Evolutionary conservation across 2,329 filamentous ascomycete genomes (phyloP), one percentile per base, ranked within the genome.

Genomic region (Sporothrix inflata): DNA sequence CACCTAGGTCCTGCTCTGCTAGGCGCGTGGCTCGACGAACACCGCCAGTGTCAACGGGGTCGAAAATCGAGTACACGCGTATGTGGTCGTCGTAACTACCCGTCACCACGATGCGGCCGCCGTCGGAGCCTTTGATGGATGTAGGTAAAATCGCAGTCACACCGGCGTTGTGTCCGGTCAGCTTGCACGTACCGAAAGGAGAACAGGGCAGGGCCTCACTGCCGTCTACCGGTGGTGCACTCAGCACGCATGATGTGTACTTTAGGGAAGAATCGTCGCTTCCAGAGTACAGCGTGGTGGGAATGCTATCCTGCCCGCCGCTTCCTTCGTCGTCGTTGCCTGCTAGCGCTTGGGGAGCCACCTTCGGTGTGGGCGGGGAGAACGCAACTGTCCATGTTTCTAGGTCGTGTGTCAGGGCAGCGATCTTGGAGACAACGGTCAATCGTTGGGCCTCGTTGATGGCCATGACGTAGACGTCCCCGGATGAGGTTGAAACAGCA

Each of bases 51-150:
- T 77, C 75, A 53, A 82, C 76, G 2, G 82, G 79, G 12, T 84
- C 81, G 34, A 82, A 79, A 12, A 89, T 82, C 0, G 85, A 80
- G 66, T 92, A 86, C 1, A 97, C 84, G 14, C 95, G 88, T 21
- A 98, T 84, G 74, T 86, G 85, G 77, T 98, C 94, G 77, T 98
- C 96, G 78, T 98, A 99, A 78, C 93, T 97, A 4, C 96, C 96
- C 0, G 94, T 98, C 2, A 97, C 78, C 2, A 97, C 80, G 4
- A 96, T 78, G 4, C 85, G 84, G 1, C 85, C 84, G 3, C 83
- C 82, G 9, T 86, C 83, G 9, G 79, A 75, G 5, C 78, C 55
- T 1, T 79, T 77, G 2, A 83, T 24, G 0, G 85, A 78, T 2
- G 97, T 82, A 0, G 94, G 93, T 2, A 98, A 81, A 70, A 98